These are phyloP conservation scores for Diaporthe citrichinensis DNA, from an alignment of 2,329 filamentous ascomycete genomes.

Conservation along the genomic window DNA sequence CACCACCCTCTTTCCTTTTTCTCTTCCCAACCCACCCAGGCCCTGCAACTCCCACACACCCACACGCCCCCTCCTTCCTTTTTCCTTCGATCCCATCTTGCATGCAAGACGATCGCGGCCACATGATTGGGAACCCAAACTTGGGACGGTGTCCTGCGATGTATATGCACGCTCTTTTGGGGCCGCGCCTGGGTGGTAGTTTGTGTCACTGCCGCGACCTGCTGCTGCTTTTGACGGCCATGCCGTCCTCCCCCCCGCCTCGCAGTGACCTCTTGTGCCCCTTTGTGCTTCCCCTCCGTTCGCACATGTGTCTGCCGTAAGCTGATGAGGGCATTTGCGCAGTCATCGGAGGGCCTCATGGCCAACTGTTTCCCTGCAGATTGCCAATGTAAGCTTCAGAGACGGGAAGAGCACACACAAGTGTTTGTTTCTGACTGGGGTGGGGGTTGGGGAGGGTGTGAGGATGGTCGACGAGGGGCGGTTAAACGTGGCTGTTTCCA, in stretches of 20 bases:
- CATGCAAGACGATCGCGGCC: constrained; percentile 30
- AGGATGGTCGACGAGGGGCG: background rate
- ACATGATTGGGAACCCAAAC: constrained; percentile 22
- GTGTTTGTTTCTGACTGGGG: background rate
- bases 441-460: too few species aligned
- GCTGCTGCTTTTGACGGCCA: constrained; percentile 14
- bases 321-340: background rate
- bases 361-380: background rate
- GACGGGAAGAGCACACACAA: background rate
- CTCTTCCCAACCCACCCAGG: background rate
- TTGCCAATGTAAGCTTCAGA: background rate
- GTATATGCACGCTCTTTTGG: constrained; percentile 20
- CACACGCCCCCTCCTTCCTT: background rate
- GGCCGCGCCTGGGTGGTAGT: constrained; percentile 9
- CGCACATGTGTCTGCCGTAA: background rate
- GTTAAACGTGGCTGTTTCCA: constrained; percentile 27
- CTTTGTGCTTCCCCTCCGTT: background rate
- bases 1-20: background rate
- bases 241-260: too few species aligned
- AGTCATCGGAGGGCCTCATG: background rate
- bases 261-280: background rate
- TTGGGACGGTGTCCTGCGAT: constrained; percentile 19
- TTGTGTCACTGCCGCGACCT: constrained; percentile 19
- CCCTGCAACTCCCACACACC: background rate
- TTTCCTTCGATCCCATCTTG: constrained; percentile 28